Evolutionary conservation across 495 filamentous ascomycete species (phyloP).

Genomic region (Penicillium diatomitis): DNA sequence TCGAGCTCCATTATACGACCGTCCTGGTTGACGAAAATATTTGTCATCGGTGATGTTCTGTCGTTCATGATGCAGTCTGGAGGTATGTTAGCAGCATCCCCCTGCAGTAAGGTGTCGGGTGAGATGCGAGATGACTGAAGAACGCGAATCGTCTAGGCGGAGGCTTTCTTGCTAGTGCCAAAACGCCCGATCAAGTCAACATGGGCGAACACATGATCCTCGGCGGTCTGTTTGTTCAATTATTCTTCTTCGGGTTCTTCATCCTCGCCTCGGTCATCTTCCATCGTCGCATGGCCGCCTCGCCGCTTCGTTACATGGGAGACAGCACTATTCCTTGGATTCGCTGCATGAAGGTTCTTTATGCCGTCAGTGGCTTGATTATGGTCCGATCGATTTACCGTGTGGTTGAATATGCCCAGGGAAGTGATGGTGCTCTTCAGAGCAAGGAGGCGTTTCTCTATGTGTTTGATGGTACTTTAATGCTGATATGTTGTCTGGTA

Average conservation of each 20-base stretch:
- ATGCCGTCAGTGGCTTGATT: conserved; percentile 43
- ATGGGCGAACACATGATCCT: conserved; percentile 38
- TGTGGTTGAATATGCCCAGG: conserved; percentile 51
- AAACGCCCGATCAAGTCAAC: conserved; percentile 14
- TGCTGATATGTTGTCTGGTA: conserved; percentile 6
- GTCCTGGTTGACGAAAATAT: conserved; percentile 18
- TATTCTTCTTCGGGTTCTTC: conserved; percentile 37
- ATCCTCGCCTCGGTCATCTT: conserved; percentile 28
- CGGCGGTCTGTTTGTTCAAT: conserved; percentile 34
- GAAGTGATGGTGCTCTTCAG: conserved; percentile 41
- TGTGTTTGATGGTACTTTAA: conserved; percentile 26
- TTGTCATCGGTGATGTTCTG: conserved; percentile 21
- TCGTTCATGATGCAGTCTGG: conserved; percentile 16
- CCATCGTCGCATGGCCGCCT: conserved; percentile 23
- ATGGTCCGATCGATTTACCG: conserved; percentile 53
- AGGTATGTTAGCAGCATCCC: conserved; percentile 3
- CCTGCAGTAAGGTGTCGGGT: neutral
- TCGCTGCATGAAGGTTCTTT: conserved; percentile 41
- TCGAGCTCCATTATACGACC: conserved; percentile 8
- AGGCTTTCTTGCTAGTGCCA: conserved; percentile 15
- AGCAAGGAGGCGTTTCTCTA: conserved; percentile 50
- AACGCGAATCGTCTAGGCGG: conserved; percentile 4
- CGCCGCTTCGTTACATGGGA: conserved; percentile 11
- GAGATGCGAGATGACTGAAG: too few relatives aligned
- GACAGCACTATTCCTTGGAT: conserved; percentile 30